Conservation (phyloP, 2,329 filamentous ascomycete species). For the Aspergillus texensis region DNA sequence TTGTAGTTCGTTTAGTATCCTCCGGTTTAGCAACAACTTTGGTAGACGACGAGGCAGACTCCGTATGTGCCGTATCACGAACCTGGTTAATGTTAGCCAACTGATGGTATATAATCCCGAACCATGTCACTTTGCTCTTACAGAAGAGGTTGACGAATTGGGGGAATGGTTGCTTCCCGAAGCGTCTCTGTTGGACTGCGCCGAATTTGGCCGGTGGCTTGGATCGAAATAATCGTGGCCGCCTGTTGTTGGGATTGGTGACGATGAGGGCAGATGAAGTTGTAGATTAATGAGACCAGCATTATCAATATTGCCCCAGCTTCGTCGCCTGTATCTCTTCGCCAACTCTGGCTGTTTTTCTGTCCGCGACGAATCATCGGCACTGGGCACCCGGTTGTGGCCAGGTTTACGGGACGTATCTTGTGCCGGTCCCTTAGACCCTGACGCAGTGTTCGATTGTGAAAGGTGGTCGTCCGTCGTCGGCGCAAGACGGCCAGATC, state of each 20-base stretch:
- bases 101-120: neutral
- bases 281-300: constrained; percentile 40
- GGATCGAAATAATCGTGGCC: constrained; percentile 40
- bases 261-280: constrained; percentile 36
- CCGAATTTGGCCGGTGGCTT: constrained; percentile 35
- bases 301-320: constrained; percentile 69
- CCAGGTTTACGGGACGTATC: constrained; percentile 46
- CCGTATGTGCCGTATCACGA: constrained; percentile 25
- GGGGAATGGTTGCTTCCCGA: constrained; percentile 63
- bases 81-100: constrained; percentile 21
- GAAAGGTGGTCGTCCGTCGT: constrained; percentile 47
- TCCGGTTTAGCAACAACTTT: constrained; percentile 60
- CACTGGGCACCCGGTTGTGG: constrained; percentile 62
- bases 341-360: constrained; percentile 64
- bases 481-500: constrained; percentile 8
- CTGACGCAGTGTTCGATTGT: constrained; percentile 22
- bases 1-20: constrained; percentile 65
- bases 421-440: constrained; percentile 31
- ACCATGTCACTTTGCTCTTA: constrained; percentile 49
- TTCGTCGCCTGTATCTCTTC: constrained; percentile 79
- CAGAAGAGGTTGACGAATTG: constrained; percentile 64
- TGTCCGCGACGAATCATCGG: constrained; percentile 69
- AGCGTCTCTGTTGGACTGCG: constrained; percentile 57
- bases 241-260: constrained; percentile 33
- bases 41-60: constrained; percentile 22